Evolutionary conservation across 1,284 basidiomycete genomes (phyloP), one percentile per base, ranked within the genome.

Genomic region (Marasmius oreades): DNA sequence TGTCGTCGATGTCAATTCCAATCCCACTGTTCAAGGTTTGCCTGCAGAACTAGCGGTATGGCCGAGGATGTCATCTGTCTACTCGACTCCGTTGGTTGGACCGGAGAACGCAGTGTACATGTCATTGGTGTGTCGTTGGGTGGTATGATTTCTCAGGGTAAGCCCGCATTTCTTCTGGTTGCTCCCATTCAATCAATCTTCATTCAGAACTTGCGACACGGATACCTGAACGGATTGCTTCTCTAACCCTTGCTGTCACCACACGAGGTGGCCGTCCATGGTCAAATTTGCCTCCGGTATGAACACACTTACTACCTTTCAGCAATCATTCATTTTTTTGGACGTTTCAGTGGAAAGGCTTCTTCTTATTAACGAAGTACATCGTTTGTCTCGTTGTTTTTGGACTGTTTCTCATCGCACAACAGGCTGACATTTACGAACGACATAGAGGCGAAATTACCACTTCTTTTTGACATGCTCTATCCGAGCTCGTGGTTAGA

Each of bases 141-240:
- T 5, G 93, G 93, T 16, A 93, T 93, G 92, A 92, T 93, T 57
- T 81, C 88, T 0, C 85, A 88, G 75, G 86, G 88, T 84, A 64
- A 14, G 64, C 28, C 10, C 56, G 8, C 28, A 4, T 31, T 46
- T 7, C n/a, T 28, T 46, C 28, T 23, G 23, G 26, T 50, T 26
- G 18, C 14, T 23, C 45, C 4, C 47, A 16, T 3, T 26, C 47
- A 31, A 23, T 24, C 10, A 50, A 42, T n/a, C 14, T 7, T 42
- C 43, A 20, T 31, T 36, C 57, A 86, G 88, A 90, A 62, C 73
- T 93, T 23, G 82, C 89, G 1, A 77, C 70, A 45, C 77, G 78
- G 31, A 86, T 93, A 34, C 84, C 90, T 0, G 70, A 84, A 12
- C 80, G 87, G 23, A 85, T 93, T 37, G 69, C 72, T 7, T 89